phyloP scores from a whole-genome alignment of 306 rosid species.

The Styphnolobium japonicum region DNA sequence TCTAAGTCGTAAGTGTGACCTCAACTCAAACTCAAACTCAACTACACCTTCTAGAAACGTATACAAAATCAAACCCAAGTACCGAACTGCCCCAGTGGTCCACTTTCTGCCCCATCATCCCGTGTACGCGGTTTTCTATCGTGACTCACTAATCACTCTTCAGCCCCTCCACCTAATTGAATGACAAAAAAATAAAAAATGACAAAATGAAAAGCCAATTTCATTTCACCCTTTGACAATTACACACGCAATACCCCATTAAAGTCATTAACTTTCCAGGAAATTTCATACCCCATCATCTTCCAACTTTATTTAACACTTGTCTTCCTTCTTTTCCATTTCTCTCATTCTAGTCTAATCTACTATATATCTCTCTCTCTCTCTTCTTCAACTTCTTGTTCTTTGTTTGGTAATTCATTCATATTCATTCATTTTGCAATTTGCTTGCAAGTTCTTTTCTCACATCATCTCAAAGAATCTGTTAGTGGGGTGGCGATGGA shows the following conservation, averaged over 20 bases:
- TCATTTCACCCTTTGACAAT: slow-evolving; percentile 15
- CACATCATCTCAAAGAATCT: not conserved
- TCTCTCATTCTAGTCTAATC: not conserved
- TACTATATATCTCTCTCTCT: not conserved
- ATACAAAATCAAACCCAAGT: too few species aligned
- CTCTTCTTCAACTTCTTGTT: not conserved
- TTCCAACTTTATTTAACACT: slow-evolving; percentile 28
- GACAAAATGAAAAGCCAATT: not conserved
- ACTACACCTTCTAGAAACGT: too few species aligned
- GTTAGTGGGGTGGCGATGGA: slow-evolving; percentile 36
- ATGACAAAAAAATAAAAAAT: too few species aligned
- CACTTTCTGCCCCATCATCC: too few species aligned
- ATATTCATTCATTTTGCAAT: not conserved
- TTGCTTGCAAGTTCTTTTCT: not conserved
- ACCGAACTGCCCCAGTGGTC: too few species aligned
- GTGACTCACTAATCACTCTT: too few species aligned
- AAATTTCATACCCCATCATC: not conserved
- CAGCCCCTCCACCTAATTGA: too few species aligned
- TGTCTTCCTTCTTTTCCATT: not conserved
- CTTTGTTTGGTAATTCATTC: not conserved
- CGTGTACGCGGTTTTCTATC: too few species aligned
- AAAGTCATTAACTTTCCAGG: not conserved
- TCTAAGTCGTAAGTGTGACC: too few species aligned
- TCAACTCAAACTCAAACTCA: too few species aligned
- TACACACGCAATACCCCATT: slow-evolving; percentile 28